A percentile compares a stretch with the other conserved stretches of the same genome.
Evolutionary conservation across 192 early-diverging fungal genomes (phyloP).

Genomic region (Linnemannia hyalina): DNA sequence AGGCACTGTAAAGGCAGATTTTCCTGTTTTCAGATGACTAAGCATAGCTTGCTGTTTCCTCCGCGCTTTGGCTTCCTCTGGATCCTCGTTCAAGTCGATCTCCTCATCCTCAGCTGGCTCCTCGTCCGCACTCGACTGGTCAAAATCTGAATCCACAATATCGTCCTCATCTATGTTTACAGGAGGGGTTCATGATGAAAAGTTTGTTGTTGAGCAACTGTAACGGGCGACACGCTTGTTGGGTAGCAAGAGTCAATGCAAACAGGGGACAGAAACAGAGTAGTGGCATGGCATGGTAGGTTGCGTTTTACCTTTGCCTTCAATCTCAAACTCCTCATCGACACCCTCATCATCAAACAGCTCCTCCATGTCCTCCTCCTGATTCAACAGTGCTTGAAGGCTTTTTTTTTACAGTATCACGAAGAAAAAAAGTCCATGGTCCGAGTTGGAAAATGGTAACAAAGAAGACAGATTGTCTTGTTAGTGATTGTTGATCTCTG

Average conservation of each 20-base stretch:
- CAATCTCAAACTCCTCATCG: constrained; percentile 63
- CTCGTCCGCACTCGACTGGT: constrained; percentile 61
- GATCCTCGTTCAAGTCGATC: constrained; percentile 42
- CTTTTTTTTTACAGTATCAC: constrained; percentile 29
- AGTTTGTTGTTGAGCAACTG: neutral
- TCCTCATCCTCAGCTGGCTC: constrained; percentile 61
- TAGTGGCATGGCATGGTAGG: neutral
- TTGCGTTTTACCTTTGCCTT: constrained; percentile 41
- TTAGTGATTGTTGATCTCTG: no score
- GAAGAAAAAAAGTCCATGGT: neutral
- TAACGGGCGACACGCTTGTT: neutral
- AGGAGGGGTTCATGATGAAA: neutral
- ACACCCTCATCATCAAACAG: constrained; percentile 65
- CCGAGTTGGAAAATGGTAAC: neutral
- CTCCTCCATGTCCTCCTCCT: constrained; percentile 69
- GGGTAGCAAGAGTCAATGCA: neutral
- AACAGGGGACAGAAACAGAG: neutral
- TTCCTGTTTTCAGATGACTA: constrained; percentile 39
- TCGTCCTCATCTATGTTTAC: constrained; percentile 57
- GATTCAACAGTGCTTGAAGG: constrained; percentile 62
- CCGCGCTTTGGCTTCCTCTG: constrained; percentile 45
- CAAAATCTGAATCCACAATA: constrained; percentile 69
- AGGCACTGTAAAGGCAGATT: constrained; percentile 26
- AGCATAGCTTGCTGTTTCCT: constrained; percentile 54
- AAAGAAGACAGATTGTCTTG: neutral